phyloP scores from a whole-genome alignment of 73 alveolate species.

The Paramecium caudatum region DNA sequence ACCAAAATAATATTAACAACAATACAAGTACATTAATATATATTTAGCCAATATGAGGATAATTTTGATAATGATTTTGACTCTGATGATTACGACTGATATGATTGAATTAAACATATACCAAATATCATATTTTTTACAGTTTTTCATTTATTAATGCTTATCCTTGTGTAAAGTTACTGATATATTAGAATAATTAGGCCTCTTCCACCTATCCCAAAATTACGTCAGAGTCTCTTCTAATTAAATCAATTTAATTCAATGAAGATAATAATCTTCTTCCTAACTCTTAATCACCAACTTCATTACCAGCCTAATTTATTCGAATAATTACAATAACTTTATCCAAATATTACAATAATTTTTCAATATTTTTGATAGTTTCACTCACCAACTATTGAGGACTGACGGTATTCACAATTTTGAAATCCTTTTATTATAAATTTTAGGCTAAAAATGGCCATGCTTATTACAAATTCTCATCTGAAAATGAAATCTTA shows the following conservation, averaged over 20 bases:
- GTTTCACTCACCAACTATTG: background rate
- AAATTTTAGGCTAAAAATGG: slow-evolving; percentile 55
- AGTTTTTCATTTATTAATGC: slow-evolving; percentile 32
- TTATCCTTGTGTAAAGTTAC: slow-evolving; percentile 12
- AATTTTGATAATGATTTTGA: background rate
- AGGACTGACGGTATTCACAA: slow-evolving; percentile 40
- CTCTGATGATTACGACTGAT: background rate
- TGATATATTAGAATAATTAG: slow-evolving; percentile 37
- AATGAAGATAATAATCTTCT: slow-evolving; percentile 38
- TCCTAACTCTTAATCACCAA: slow-evolving; percentile 56
- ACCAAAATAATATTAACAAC: too few relatives aligned
- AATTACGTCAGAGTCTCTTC: background rate
- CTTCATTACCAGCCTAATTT: slow-evolving; percentile 47
- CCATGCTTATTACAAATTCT: background rate
- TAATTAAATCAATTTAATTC: slow-evolving; percentile 56
- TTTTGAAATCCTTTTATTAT: slow-evolving; percentile 27
- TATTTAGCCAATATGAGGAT: background rate
- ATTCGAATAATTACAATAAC: slow-evolving; percentile 11
- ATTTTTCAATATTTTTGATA: slow-evolving; percentile 36
- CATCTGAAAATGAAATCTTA: slow-evolving; percentile 38
- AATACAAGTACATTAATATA: background rate
- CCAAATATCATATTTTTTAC: slow-evolving; percentile 24
- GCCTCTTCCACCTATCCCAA: slow-evolving; percentile 38
- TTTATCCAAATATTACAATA: slow-evolving; percentile 1
- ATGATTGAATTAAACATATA: background rate